Percentiles rank a stretch among this genome's conserved stretches.
These are phyloP conservation scores for Phytophthora capsici DNA, from an alignment of 352 stramenopile species.

Conservation along the genomic window DNA sequence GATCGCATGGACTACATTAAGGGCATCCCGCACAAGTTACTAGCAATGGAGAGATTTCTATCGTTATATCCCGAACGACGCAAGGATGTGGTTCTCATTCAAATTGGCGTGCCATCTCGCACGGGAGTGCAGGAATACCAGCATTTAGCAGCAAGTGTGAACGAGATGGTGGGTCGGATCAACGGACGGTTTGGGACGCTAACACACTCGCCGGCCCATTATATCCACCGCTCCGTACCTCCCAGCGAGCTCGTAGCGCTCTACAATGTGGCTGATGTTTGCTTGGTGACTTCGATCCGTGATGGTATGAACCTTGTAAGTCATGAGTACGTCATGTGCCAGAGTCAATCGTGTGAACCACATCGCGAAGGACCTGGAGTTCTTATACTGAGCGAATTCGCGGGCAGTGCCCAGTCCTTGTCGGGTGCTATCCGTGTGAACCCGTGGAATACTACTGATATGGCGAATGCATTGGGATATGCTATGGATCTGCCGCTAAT, in stretches of 20 bases:
- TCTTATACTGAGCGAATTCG: conserved; percentile 90
- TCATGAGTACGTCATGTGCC: conserved; percentile 91
- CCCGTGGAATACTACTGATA: conserved; percentile 88
- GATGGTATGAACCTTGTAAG: conserved; percentile 93
- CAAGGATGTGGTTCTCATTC: conserved; percentile 93
- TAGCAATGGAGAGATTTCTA: conserved; percentile 89
- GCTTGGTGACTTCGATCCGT: conserved; percentile 88
- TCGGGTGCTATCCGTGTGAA: conserved; percentile 90
- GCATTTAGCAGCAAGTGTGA: conserved; percentile 80
- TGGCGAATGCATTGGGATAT: conserved; percentile 72
- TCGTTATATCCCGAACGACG: conserved; percentile 85
- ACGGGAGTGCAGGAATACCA: conserved; percentile 88
- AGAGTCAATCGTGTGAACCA: conserved; percentile 66
- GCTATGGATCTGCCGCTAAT: conserved; percentile 80
- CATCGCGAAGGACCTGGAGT: conserved; percentile 78
- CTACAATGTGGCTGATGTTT: conserved; percentile 91
- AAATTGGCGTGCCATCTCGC: conserved; percentile 93
- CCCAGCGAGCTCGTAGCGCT: conserved; percentile 88
- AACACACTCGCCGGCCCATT: conserved; percentile 88
- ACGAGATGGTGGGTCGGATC: conserved; percentile 89
- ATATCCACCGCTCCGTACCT: conserved; percentile 84
- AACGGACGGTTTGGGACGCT: conserved; percentile 88
- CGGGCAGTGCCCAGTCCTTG: conserved; percentile 87
- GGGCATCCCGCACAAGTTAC: conserved; percentile 86
- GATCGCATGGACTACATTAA: conserved; percentile 91